Base-by-base conservation (phyloP, 2,329 filamentous ascomycete genomes). In the Ophiostoma sp. region DNA sequence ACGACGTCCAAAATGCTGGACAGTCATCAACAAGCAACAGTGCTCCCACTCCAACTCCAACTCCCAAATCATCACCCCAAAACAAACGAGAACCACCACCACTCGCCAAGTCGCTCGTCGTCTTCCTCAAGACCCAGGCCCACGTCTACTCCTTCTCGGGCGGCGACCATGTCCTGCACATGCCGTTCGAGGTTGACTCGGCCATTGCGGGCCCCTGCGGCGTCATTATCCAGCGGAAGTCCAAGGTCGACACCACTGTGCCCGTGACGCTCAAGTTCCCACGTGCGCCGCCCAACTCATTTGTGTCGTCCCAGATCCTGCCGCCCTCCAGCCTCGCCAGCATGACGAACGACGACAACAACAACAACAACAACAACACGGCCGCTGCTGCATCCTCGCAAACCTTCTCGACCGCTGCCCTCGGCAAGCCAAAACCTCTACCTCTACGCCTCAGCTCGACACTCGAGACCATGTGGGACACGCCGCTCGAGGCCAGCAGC, bases 121-220 rank as follows among this genome's bases (percentile, higher is more conserved):
- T 99, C 69, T 92, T 98, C 77, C 88, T 99, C 76, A 95, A 93
- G 82, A 95, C 93, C 0, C 95, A 98, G 80, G 94, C 93, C 28
- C 95, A 98, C 80, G 90, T 99, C 76, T 97, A 95, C 85, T 98
- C 97, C 80, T 87, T 98, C 50, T 89, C 92, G 1, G 95, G 95
- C 25, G 91, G 93, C 45, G 96, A 89, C 79, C 93, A 99, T 86
- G 89, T 97, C 74, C 87, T 98, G 66, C 94, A 97, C 80, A 89
- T 99, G 79, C 95, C 95, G 1, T 99, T 99, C 79, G 95, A 98
- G 82, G 92, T 98, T 57, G 94, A 97, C 79, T 90, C 90, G 71
- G 94, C 93, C 39, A 93, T 95, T 80, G 90, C 95, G 48, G 93
- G 93, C 15, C 92, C 94, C 6, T 87, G 90, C 42, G 96, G 96